Evolutionary conservation across 2,329 filamentous ascomycete species (phyloP).

Genomic region (Acephala macrosclerotiorum): DNA sequence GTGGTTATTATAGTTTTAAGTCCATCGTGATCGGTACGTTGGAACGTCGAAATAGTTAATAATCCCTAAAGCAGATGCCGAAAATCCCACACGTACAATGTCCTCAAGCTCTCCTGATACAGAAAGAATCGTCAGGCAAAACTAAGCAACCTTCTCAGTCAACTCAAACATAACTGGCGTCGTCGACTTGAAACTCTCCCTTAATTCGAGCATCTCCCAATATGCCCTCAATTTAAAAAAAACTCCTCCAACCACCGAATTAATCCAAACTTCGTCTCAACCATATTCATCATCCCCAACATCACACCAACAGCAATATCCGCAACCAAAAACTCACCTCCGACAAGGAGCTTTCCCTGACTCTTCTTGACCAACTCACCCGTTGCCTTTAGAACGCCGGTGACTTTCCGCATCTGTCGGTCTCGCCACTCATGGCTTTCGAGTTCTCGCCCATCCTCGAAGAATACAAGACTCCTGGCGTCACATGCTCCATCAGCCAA

Average conservation of each 20-base stretch:
- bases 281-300: conserved; percentile 27
- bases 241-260: conserved; percentile 23
- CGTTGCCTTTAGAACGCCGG: conserved; percentile 19
- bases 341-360: conserved; percentile 20
- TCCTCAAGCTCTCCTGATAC: not conserved
- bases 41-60: not conserved
- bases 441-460: conserved; percentile 20
- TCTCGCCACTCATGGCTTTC: conserved; percentile 24
- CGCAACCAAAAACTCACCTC: conserved; percentile 23
- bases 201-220: conserved; percentile 26
- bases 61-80: not conserved
- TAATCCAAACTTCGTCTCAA: conserved; percentile 26
- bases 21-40: no score
- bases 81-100: not conserved
- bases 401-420: conserved; percentile 26
- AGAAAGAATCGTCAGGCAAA: not conserved
- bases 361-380: conserved; percentile 21
- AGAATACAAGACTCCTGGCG: conserved; percentile 23
- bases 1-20: no score
- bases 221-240: conserved; percentile 22
- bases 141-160: conserved; percentile 26
- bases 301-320: conserved; percentile 27
- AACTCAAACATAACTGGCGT: conserved; percentile 28
- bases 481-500: conserved; percentile 29
- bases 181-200: conserved; percentile 24